phyloP scores from a whole-genome alignment of 1,139 yeast species.

The Pichia norvegensis region DNA sequence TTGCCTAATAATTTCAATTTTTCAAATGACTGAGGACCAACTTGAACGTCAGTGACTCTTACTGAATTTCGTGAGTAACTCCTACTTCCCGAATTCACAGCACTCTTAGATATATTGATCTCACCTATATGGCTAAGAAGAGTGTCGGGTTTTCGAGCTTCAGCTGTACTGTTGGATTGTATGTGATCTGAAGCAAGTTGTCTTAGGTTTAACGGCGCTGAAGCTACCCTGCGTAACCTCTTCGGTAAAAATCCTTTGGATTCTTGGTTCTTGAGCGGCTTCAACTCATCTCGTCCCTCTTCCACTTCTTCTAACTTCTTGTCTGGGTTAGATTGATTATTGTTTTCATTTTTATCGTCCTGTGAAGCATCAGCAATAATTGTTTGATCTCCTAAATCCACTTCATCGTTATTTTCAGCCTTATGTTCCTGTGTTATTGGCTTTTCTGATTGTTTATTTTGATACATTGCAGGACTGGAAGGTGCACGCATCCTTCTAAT shows the following conservation, averaged over 20 bases:
- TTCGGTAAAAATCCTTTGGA: conserved; percentile 34
- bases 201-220: conserved; percentile 60
- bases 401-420: conserved; percentile 13
- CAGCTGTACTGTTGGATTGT: conserved; percentile 1
- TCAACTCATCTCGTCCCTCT: conserved; percentile 14
- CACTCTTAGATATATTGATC: conserved; percentile 27
- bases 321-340: not conserved
- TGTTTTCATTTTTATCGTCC: not conserved
- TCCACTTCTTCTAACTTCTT: conserved; percentile 7
- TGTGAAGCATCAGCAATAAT: not conserved
- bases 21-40: conserved; percentile 80
- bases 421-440: not conserved
- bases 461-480: conserved; percentile 22
- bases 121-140: conserved; percentile 50
- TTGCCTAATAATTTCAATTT: conserved; percentile 83
- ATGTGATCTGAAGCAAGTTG: conserved; percentile 17
- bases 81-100: conserved; percentile 32
- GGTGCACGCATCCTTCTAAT: conserved; percentile 27
- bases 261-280: conserved; percentile 13
- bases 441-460: conserved; percentile 4
- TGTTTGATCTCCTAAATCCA: conserved; percentile 16
- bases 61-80: conserved; percentile 68
- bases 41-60: conserved; percentile 69
- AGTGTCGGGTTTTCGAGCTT: conserved; percentile 29
- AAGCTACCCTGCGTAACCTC: conserved; percentile 66